Evolutionary conservation across 2,329 filamentous ascomycete species (phyloP).

Genomic region (Alternaria triticina): DNA sequence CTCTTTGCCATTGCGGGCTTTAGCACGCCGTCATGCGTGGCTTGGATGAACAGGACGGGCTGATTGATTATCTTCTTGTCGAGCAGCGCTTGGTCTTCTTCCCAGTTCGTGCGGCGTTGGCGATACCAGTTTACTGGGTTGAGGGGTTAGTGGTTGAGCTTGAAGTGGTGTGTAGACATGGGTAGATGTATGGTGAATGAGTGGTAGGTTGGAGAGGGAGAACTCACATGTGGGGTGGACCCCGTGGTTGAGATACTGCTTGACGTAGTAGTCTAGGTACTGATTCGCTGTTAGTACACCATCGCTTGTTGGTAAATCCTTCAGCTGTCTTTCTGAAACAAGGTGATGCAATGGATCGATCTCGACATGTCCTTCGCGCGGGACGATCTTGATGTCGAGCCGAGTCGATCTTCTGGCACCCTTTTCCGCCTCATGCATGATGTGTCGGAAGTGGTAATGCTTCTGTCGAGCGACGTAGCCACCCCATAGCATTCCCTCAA

Average conservation of each 20-base stretch:
- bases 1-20: conserved; percentile 71
- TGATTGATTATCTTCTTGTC: conserved; percentile 43
- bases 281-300: conserved; percentile 55
- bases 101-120: conserved; percentile 71
- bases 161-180: not conserved
- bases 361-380: not conserved
- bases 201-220: not conserved
- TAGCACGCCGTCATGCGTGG: conserved; percentile 73
- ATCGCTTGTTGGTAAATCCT: conserved; percentile 4
- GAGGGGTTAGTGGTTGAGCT: not conserved
- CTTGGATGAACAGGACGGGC: conserved; percentile 75
- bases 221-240: conserved; percentile 72
- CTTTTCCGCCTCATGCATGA: conserved; percentile 1
- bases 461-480: not conserved
- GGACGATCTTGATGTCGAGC: not conserved
- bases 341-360: not conserved
- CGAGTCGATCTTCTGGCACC: conserved; percentile 4
- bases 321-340: conserved; percentile 12
- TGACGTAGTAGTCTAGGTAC: conserved; percentile 73
- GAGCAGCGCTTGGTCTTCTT: conserved; percentile 67
- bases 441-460: not conserved
- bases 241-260: conserved; percentile 73
- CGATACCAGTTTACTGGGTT: conserved; percentile 82
- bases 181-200: not conserved
- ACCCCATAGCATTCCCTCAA: not conserved